Percentiles rank a stretch among this genome's conserved stretches.
These are phyloP conservation scores for Sporothrix mexicana DNA, from an alignment of 2,329 filamentous ascomycete species.

Conservation along the genomic window DNA sequence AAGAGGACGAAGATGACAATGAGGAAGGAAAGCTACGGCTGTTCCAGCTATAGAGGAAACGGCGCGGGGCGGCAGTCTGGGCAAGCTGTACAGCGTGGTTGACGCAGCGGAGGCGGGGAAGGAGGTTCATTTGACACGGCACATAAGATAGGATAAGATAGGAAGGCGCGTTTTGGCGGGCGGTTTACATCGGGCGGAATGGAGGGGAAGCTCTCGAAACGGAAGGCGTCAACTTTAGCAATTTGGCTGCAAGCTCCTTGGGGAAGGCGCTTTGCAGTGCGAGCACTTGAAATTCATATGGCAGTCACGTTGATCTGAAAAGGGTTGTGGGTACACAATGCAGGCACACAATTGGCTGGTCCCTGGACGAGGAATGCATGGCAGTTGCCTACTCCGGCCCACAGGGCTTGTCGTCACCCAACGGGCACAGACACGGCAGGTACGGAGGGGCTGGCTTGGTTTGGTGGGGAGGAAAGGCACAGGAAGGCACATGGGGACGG, in stretches of 20 bases:
- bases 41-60: conserved; percentile 10
- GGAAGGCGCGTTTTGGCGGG: conserved; percentile 14
- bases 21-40: neutral
- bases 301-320: conserved; percentile 5
- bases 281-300: neutral
- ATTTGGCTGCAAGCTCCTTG: neutral
- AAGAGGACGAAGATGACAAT: neutral
- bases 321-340: neutral
- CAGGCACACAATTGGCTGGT: conserved; percentile 21
- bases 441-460: neutral
- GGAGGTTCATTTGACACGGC: conserved; percentile 31
- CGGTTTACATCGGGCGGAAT: conserved; percentile 7
- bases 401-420: neutral
- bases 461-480: neutral
- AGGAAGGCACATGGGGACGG: neutral
- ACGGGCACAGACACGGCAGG: neutral
- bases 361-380: conserved; percentile 15
- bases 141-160: neutral
- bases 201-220: conserved; percentile 31
- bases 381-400: conserved; percentile 22
- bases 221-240: conserved; percentile 14
- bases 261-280: neutral
- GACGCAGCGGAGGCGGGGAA: conserved; percentile 31
- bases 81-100: conserved; percentile 26
- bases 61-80: conserved; percentile 13